Conservation (phyloP, 768 basidiomycete genomes). For the Sistotremastrum suecicum region DNA sequence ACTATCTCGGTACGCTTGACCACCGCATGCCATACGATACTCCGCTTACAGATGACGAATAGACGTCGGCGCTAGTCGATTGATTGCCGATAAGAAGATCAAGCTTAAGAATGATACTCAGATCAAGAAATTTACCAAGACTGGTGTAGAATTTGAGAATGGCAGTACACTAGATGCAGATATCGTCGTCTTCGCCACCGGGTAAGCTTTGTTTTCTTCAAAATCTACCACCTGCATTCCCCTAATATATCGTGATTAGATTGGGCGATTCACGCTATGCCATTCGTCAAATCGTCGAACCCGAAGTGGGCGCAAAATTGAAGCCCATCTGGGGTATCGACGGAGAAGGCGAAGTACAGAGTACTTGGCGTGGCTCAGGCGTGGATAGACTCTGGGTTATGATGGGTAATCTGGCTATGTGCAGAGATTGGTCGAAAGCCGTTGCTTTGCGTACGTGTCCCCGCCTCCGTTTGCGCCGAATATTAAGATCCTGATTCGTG, state of each 20-base stretch:
- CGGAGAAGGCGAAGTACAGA: slow-evolving; percentile 46
- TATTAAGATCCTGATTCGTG: not conserved
- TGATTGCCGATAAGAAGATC: slow-evolving; percentile 54
- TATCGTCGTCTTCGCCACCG: slow-evolving; percentile 46
- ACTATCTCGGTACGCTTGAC: slow-evolving; percentile 40
- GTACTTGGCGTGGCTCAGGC: slow-evolving; percentile 36
- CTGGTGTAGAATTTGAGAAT: slow-evolving; percentile 34
- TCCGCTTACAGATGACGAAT: not conserved
- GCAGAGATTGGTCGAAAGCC: slow-evolving; percentile 55
- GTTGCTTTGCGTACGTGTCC: slow-evolving; percentile 43
- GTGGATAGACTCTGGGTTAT: slow-evolving; percentile 41
- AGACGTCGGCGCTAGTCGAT: slow-evolving; percentile 47
- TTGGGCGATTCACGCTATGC: slow-evolving; percentile 29
- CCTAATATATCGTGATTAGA: slow-evolving; percentile 14
- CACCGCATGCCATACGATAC: not conserved
- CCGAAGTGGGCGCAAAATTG: slow-evolving; percentile 29
- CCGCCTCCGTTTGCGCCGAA: not conserved
- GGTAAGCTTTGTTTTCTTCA: slow-evolving; percentile 20
- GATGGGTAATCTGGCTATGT: slow-evolving; percentile 51
- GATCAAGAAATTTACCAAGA: slow-evolving; percentile 29
- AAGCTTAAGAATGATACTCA: slow-evolving; percentile 50
- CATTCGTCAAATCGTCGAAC: slow-evolving; percentile 30
- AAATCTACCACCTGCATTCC: not conserved
- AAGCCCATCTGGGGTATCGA: slow-evolving; percentile 53
- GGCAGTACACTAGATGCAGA: slow-evolving; percentile 34